Evolutionary conservation across 129 eudicot genomes (phyloP), one percentile per base, ranked within the genome.

Genomic region (Arctium minus): DNA sequence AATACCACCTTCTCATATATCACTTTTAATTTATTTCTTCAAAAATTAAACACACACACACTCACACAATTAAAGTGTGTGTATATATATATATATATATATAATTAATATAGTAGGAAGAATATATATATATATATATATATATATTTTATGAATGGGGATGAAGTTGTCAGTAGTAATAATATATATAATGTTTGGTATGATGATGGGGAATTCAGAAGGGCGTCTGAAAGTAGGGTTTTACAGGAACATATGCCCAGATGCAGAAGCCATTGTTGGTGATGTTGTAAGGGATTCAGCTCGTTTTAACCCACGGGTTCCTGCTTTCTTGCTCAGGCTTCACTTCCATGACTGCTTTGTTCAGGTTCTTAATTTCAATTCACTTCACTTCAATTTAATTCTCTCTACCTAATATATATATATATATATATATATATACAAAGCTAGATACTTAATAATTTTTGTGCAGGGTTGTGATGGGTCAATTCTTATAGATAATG

Each of bases 331-430:
- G 90, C 92, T 92, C 60, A 75, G 97, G 60, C 89, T 94, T 78
- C 98, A 90, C 42, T 94, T 94, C 75, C 98, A 94, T 46, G 98
- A 94, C 76, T 94, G 98, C 56, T 91, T 94, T 80, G 97, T 94
- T 72, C 78, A 88, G 90, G 97, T 93, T 40, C 70, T 73, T 13
- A 6, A 13, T 3, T 18, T 44, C 56, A 40, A 27, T 30, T 46
- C n/a, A 67, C 37, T 70, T 27, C 13, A 1, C 75, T 33, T 33
- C 2, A 38, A 4, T 42, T 76, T 38, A 8, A 4, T 65, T 35
- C 40, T 69, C 13, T 79, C 48, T 46, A 11, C 33, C 29, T 64
- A 1, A 40, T 40, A 40, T 6, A 6, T 40, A 6, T 6, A 6
- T 40, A 1, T 42, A 6, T 42, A 0, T 42, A 8, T 56, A 0